Evolutionary conservation across 2,329 filamentous ascomycete genomes (phyloP).

Genomic region (Aspergillus ochraceoroseus): DNA sequence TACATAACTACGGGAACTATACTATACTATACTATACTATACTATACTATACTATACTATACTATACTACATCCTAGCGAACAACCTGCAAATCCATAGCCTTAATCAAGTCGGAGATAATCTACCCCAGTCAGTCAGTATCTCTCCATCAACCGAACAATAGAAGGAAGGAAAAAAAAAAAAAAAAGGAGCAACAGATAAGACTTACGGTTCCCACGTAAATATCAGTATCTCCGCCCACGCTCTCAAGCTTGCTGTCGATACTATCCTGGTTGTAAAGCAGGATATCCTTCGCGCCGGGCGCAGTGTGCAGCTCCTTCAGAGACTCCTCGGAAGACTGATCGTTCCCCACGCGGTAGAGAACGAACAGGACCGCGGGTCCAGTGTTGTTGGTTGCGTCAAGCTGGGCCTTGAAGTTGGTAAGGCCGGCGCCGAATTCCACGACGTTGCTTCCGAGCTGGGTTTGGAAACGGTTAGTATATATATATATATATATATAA

Average conservation of each 20-base stretch:
- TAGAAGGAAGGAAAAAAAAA: background rate
- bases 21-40: too few relatives aligned
- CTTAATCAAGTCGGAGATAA: constrained; percentile 2
- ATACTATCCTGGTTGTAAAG: constrained; percentile 1
- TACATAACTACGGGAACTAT: too few relatives aligned
- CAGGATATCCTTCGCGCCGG: constrained; percentile 1
- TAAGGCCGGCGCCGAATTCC: background rate
- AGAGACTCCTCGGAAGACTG: constrained; percentile 1
- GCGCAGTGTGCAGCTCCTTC: background rate
- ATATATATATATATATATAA: background rate
- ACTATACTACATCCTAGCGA: too few relatives aligned
- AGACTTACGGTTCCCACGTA: constrained; percentile 1
- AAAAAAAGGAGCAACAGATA: too few relatives aligned
- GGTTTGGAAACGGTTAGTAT: background rate
- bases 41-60: too few relatives aligned
- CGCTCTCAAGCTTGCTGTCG: background rate
- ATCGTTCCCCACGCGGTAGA: constrained; percentile 4
- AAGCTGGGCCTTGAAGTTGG: background rate
- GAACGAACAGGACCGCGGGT: background rate
- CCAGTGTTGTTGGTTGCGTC: background rate
- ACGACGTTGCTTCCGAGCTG: constrained; percentile 1
- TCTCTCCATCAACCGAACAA: background rate
- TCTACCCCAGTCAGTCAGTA: constrained; percentile 1
- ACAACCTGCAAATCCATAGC: constrained; percentile 5
- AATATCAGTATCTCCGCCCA: background rate